Evolutionary conservation across 352 stramenopile genomes (phyloP).

Genomic region (Phytophthora palmivora): DNA sequence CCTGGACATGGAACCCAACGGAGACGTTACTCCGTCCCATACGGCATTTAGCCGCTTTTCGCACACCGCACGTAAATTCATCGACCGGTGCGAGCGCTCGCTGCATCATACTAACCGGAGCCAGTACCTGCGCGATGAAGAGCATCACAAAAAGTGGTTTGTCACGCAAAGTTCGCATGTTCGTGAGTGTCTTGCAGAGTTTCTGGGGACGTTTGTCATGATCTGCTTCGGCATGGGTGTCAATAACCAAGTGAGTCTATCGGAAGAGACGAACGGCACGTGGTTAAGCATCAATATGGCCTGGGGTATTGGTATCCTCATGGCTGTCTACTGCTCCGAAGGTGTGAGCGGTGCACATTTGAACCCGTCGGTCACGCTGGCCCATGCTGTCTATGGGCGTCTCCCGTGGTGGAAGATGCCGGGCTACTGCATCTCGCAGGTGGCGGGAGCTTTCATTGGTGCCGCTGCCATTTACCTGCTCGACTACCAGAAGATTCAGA

Average conservation of each 20-base stretch:
- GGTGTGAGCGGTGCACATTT: constrained; percentile 25
- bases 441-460: constrained; percentile 17
- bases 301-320: constrained; percentile 28
- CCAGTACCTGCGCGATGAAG: constrained; percentile 16
- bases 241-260: constrained; percentile 30
- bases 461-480: constrained; percentile 25
- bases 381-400: constrained; percentile 20
- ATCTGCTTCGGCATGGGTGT: constrained; percentile 30
- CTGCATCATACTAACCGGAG: constrained; percentile 33
- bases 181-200: constrained; percentile 22
- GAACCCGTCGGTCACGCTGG: constrained; percentile 21
- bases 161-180: constrained; percentile 12
- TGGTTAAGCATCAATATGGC: constrained; percentile 33
- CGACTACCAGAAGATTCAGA: constrained; percentile 30
- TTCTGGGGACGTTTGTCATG: constrained; percentile 32
- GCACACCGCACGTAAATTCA: constrained; percentile 13
- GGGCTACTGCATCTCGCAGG: constrained; percentile 23
- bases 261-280: constrained; percentile 22
- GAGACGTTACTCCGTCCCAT: constrained; percentile 6
- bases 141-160: constrained; percentile 28
- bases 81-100: constrained; percentile 28
- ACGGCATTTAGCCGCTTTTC: constrained; percentile 14
- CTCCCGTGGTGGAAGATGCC: constrained; percentile 31
- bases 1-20: constrained; percentile 5
- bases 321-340: constrained; percentile 30